Evolutionary conservation across 2,329 filamentous ascomycete genomes (phyloP).

Genomic region (Curvularia hawaiiensis): DNA sequence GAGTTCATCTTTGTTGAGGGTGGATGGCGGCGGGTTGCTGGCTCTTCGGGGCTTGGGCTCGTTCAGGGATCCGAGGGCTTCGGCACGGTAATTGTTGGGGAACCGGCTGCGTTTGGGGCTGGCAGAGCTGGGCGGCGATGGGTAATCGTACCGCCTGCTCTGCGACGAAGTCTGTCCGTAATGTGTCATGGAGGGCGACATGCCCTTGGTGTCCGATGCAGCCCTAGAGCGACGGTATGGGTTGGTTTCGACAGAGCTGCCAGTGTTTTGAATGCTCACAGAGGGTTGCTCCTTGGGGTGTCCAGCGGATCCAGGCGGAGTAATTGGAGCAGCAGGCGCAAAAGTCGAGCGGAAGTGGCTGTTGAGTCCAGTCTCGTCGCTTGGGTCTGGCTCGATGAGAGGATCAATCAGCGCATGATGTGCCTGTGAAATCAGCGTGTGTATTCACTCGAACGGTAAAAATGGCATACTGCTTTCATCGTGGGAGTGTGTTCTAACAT

Average conservation of each 20-base stretch:
- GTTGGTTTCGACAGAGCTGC: constrained; percentile 50
- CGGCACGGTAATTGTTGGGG: constrained; percentile 38
- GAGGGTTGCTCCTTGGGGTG: constrained; percentile 31
- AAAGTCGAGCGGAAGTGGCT: constrained; percentile 59
- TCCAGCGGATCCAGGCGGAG: constrained; percentile 40
- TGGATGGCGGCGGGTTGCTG: constrained; percentile 36
- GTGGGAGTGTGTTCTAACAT: constrained; percentile 1
- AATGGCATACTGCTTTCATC: constrained; percentile 19
- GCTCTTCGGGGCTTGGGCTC: constrained; percentile 41
- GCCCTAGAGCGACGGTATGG: constrained; percentile 49
- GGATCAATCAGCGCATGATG: constrained; percentile 71
- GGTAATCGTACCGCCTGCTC: constrained; percentile 47
- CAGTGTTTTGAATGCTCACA: constrained; percentile 42
- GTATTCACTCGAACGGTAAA: neutral
- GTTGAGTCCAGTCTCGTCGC: constrained; percentile 69
- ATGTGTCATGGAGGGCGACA: constrained; percentile 23
- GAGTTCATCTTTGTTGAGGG: constrained; percentile 26
- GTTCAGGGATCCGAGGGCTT: constrained; percentile 39
- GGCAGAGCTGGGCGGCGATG: constrained; percentile 60
- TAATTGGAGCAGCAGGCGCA: constrained; percentile 41
- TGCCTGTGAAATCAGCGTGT: constrained; percentile 55
- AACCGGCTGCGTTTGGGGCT: constrained; percentile 55
- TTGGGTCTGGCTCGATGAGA: constrained; percentile 69
- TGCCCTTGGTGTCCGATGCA: constrained; percentile 37
- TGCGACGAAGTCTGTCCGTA: constrained; percentile 25